Percentiles rank a stretch among this genome's conserved stretches.
Conservation (phyloP, 176 grass and related monocot species). For the Hyparrhenia diplandra region DNA sequence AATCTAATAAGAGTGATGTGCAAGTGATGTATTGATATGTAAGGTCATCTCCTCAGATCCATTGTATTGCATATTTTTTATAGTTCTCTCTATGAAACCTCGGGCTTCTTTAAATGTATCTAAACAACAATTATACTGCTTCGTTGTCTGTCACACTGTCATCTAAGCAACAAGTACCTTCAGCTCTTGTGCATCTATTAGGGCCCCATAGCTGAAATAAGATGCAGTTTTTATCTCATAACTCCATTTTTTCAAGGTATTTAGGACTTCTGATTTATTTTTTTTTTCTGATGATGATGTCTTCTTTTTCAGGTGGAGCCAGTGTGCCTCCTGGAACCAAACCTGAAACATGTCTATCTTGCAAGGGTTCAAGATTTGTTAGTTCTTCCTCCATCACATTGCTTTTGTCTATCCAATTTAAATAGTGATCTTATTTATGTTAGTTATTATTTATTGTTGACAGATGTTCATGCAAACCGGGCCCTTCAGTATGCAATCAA, state of each 20-base stretch:
- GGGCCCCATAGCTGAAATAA: too few relatives aligned
- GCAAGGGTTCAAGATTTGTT: constrained; percentile 86
- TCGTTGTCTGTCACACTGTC: too few relatives aligned
- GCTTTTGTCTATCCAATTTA: not conserved
- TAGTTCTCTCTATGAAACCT: too few relatives aligned
- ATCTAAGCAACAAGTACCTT: too few relatives aligned
- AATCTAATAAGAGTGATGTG: too few relatives aligned
- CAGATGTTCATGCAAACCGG: constrained; percentile 90
- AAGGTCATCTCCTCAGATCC: too few relatives aligned
- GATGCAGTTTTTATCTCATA: constrained; percentile 5
- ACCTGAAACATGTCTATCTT: constrained; percentile 80
- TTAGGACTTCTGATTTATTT: constrained; percentile 3
- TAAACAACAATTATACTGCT: too few relatives aligned
- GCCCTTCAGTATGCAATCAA: constrained; percentile 70
- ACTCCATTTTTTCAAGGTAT: not conserved
- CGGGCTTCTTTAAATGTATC: too few relatives aligned
- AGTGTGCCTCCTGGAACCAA: constrained; percentile 89
- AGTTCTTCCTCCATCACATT: constrained; percentile 23
- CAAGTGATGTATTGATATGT: too few relatives aligned
- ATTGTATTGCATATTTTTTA: too few relatives aligned
- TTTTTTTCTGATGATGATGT: not conserved
- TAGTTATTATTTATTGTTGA: constrained; percentile 6
- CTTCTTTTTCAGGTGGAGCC: constrained; percentile 55
- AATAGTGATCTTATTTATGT: not conserved
- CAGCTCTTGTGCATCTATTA: too few relatives aligned